Evolutionary conservation across 1,284 basidiomycete species (phyloP).

Genomic region (Apiotrichum montevideense): DNA sequence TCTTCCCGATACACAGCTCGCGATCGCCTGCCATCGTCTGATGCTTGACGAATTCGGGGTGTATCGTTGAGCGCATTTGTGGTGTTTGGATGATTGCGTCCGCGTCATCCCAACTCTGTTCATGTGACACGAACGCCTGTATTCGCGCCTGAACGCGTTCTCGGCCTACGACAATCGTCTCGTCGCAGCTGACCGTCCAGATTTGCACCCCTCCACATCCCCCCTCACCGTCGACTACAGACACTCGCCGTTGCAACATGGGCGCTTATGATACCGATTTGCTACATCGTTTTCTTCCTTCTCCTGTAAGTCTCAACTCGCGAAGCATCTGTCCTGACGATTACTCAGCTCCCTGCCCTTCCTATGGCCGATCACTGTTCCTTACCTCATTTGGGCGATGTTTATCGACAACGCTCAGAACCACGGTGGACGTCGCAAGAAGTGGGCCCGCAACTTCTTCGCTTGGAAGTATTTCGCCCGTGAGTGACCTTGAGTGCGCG

Average conservation of each 20-base stretch:
- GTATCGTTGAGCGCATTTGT: no score
- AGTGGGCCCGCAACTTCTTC: conserved; percentile 65
- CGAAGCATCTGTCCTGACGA: no score
- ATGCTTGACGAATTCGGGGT: no score
- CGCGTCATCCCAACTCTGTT: no score
- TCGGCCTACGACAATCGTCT: neutral
- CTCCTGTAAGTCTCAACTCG: conserved; percentile 59
- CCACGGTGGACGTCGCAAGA: conserved; percentile 66
- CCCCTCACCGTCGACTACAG: conserved; percentile 61
- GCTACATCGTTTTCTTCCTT: conserved; percentile 64
- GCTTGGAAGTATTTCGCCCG: conserved; percentile 60
- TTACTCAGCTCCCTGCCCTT: conserved; percentile 70
- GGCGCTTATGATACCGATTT: conserved; percentile 71
- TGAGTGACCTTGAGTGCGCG: conserved; percentile 13
- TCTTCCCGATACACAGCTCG: no score
- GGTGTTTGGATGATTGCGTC: no score
- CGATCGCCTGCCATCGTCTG: no score
- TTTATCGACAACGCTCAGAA: conserved; percentile 70
- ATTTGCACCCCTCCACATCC: conserved; percentile 46
- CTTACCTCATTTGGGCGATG: conserved; percentile 77
- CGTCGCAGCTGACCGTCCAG: conserved; percentile 17
- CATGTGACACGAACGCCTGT: no score
- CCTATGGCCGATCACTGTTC: conserved; percentile 74
- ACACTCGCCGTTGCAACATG: conserved; percentile 80
- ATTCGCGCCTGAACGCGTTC: neutral